Conservation (phyloP, 345 rosid species). For the Geranium brycei region DNA sequence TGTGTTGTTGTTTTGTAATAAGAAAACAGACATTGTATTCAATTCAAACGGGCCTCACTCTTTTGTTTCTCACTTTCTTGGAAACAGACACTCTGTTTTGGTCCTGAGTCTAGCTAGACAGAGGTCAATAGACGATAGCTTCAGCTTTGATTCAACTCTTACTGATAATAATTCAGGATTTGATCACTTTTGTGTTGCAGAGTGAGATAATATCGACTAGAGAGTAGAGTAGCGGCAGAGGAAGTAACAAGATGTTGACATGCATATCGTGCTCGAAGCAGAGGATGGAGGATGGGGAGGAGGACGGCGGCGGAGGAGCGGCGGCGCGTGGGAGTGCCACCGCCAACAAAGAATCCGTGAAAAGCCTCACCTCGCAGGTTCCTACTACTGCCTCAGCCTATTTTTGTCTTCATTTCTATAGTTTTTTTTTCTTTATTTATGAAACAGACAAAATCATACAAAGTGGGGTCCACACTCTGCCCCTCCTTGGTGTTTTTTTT, state of each 20-base stretch:
- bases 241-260: constrained; percentile 53
- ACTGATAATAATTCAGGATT: neutral
- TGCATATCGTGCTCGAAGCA: constrained; percentile 95
- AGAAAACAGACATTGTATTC: too few relatives aligned
- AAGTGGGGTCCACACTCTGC: neutral
- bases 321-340: constrained; percentile 56
- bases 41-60: too few relatives aligned
- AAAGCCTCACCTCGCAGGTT: constrained; percentile 97
- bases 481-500: neutral
- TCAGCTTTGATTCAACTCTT: neutral
- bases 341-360: constrained; percentile 93
- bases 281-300: constrained; percentile 62
- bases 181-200: neutral
- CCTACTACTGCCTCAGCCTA: neutral
- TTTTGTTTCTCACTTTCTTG: too few relatives aligned
- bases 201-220: too few relatives aligned
- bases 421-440: too few relatives aligned
- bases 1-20: too few relatives aligned
- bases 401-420: neutral
- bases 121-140: too few relatives aligned
- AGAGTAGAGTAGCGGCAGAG: constrained; percentile 7
- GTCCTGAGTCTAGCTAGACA: too few relatives aligned
- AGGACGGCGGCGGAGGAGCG: constrained; percentile 58
- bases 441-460: neutral
- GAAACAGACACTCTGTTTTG: too few relatives aligned